phyloP scores from a whole-genome alignment of 768 basidiomycete species.

The Serendipita sp. region DNA sequence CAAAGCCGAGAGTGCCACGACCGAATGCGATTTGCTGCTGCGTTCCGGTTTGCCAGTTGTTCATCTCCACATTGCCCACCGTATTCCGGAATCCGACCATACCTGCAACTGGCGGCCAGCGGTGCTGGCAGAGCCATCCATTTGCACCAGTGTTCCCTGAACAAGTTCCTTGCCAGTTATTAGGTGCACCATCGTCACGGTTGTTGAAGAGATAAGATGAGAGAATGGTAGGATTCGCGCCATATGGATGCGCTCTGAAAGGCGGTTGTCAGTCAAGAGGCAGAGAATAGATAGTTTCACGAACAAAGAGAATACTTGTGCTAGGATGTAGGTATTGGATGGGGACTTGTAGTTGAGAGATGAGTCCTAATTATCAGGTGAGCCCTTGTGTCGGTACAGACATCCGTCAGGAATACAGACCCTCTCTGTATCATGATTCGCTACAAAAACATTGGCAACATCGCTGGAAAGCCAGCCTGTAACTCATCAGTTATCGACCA shows the following conservation, averaged over 20 bases:
- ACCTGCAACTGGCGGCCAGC: slow-evolving; percentile 38
- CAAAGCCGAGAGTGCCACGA: slow-evolving; percentile 41
- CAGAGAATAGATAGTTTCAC: background rate
- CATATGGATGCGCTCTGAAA: slow-evolving; percentile 40
- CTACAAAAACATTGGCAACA: slow-evolving; percentile 47
- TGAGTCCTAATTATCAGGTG: slow-evolving; percentile 25
- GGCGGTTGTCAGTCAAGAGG: background rate
- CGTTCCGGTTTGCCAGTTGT: slow-evolving; percentile 42
- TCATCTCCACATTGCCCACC: slow-evolving; percentile 18
- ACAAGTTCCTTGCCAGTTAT: slow-evolving; percentile 40
- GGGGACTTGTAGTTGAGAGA: slow-evolving; percentile 46
- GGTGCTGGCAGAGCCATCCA: slow-evolving; percentile 54
- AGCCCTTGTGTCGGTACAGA: background rate
- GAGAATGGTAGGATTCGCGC: slow-evolving; percentile 40
- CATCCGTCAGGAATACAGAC: slow-evolving; percentile 13
- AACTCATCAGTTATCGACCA: background rate
- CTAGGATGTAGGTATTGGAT: slow-evolving; percentile 46
- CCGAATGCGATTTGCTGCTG: slow-evolving; percentile 51
- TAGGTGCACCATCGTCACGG: slow-evolving; percentile 43
- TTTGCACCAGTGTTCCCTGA: slow-evolving; percentile 31
- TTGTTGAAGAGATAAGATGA: slow-evolving; percentile 33
- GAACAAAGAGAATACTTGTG: slow-evolving; percentile 42
- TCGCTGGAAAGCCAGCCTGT: slow-evolving; percentile 42
- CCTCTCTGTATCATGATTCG: slow-evolving; percentile 55
- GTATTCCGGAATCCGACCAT: slow-evolving; percentile 23